Percentiles rank a stretch among this genome's conserved stretches.
phyloP scores from a whole-genome alignment of 208 protist genomes.

The Naegleria gruberi region DNA sequence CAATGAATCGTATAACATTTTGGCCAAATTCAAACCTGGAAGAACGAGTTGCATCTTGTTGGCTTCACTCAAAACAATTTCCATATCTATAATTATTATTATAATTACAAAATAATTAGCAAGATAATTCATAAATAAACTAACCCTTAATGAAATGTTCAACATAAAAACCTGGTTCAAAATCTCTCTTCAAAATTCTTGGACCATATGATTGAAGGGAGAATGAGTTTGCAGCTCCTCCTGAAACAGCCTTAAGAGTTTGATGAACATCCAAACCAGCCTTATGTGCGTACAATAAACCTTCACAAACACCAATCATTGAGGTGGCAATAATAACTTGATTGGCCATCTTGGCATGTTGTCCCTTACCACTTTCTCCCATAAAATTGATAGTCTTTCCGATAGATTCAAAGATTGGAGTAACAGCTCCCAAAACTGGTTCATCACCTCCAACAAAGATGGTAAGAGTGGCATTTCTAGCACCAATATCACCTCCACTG shows the following conservation, averaged over 20 bases:
- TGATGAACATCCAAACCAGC: constrained; percentile 23
- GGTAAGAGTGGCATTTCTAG: constrained; percentile 73
- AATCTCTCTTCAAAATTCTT: constrained; percentile 78
- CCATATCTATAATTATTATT: constrained; percentile 54
- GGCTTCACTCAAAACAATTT: constrained; percentile 78
- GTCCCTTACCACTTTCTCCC: constrained; percentile 70
- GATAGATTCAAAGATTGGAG: constrained; percentile 65
- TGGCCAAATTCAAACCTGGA: constrained; percentile 71
- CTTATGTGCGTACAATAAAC: constrained; percentile 3
- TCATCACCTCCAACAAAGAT: constrained; percentile 87
- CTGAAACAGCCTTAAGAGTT: not conserved
- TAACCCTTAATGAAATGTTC: constrained; percentile 79
- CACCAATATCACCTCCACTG: constrained; percentile 77
- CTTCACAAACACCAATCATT: constrained; percentile 86
- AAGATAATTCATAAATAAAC: constrained; percentile 41
- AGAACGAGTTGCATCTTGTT: constrained; percentile 70
- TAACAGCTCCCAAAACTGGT: constrained; percentile 51
- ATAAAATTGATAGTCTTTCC: constrained; percentile 72
- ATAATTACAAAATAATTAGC: not conserved
- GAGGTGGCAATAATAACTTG: constrained; percentile 85
- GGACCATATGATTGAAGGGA: constrained; percentile 77
- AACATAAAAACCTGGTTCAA: constrained; percentile 85
- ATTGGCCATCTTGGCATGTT: constrained; percentile 90
- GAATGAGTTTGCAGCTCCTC: constrained; percentile 80
- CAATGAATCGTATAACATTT: constrained; percentile 79